phyloP scores from a whole-genome alignment of 306 rosid species.

The Coriaria nepalensis region DNA sequence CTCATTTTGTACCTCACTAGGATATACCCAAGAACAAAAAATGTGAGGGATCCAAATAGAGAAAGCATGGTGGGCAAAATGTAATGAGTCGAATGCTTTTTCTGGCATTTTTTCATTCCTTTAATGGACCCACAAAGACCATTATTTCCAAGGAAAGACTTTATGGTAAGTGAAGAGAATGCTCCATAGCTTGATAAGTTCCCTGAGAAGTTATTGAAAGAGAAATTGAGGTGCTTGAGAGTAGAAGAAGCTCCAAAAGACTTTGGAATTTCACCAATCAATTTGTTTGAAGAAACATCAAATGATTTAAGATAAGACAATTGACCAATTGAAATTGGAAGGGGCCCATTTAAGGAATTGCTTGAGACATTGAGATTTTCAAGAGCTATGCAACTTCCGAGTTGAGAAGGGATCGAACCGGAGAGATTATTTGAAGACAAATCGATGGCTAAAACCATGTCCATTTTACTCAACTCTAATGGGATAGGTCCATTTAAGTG shows the following conservation, averaged over 20 bases:
- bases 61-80: conserved; percentile 31
- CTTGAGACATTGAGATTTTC: conserved; percentile 65
- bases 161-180: conserved; percentile 40
- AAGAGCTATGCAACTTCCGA: conserved; percentile 71
- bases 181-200: conserved; percentile 47
- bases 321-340: conserved; percentile 58
- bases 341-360: conserved; percentile 51
- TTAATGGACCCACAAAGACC: conserved; percentile 52
- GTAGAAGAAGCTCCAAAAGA: conserved; percentile 47
- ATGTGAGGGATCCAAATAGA: conserved; percentile 24
- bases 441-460: conserved; percentile 79
- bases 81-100: conserved; percentile 27
- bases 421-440: conserved; percentile 66
- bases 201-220: conserved; percentile 70
- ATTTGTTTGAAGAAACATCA: conserved; percentile 66
- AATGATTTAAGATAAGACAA: conserved; percentile 46
- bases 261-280: conserved; percentile 48
- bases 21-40: too few relatives aligned
- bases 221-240: conserved; percentile 55
- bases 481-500: conserved; percentile 51
- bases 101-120: conserved; percentile 53
- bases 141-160: conserved; percentile 51
- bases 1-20: conserved; percentile 17
- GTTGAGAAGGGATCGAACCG: conserved; percentile 59
- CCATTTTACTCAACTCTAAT: conserved; percentile 85